Conservation (phyloP, 306 rosid species). For the peach (Prunus persica) region DNA sequence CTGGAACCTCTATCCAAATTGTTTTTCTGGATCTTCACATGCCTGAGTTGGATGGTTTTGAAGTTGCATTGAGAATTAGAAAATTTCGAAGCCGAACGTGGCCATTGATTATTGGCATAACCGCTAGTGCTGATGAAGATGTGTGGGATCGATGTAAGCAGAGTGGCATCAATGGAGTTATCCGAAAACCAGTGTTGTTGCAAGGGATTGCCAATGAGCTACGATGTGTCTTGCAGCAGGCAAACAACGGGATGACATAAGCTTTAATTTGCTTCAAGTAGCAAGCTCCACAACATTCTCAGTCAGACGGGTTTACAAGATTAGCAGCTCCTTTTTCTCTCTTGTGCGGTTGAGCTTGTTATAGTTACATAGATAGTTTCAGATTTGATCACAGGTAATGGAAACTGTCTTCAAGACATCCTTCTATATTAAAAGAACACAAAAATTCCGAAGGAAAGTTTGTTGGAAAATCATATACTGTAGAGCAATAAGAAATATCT, state of each 20-base stretch:
- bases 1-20: slow-evolving; percentile 64
- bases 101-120: slow-evolving; percentile 76
- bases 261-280: slow-evolving; percentile 23
- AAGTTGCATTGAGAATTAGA: slow-evolving; percentile 72
- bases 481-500: neutral
- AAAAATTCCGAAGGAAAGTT: neutral
- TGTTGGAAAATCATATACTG: neutral
- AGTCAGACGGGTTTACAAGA: slow-evolving; percentile 52
- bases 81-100: slow-evolving; percentile 74
- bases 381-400: slow-evolving; percentile 11
- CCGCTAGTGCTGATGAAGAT: slow-evolving; percentile 69
- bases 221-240: slow-evolving; percentile 68
- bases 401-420: neutral
- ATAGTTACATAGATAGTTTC: slow-evolving; percentile 20
- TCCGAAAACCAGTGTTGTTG: slow-evolving; percentile 76
- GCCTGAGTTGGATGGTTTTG: slow-evolving; percentile 81
- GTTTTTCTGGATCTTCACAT: slow-evolving; percentile 82
- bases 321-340: slow-evolving; percentile 23
- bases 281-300: slow-evolving; percentile 34
- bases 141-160: slow-evolving; percentile 83
- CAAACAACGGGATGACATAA: slow-evolving; percentile 45
- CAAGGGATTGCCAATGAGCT: slow-evolving; percentile 84
- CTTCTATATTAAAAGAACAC: neutral
- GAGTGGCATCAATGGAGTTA: slow-evolving; percentile 75
- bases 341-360: slow-evolving; percentile 14